A percentile compares a stretch with the other conserved stretches of the same genome.
Conservation (phyloP, 2,329 filamentous ascomycete species). For the Aureobasidium leucospermi region DNA sequence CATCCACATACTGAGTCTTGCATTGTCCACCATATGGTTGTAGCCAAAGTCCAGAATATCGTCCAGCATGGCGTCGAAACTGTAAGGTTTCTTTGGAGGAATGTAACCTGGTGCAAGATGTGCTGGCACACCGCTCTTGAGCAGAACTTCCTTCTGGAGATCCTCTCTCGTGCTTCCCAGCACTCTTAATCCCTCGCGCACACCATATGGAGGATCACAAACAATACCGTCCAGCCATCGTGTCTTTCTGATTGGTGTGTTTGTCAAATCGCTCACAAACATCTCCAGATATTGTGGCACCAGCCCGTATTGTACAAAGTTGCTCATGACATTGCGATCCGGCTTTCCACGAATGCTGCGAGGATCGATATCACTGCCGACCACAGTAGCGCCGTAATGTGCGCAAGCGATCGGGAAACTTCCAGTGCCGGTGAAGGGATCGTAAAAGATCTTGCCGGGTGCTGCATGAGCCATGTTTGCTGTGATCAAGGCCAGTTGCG, state of each 20-base stretch:
- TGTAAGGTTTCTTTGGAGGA: constrained; percentile 85
- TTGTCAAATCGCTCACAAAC: constrained; percentile 34
- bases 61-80: constrained; percentile 81
- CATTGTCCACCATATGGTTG: constrained; percentile 66
- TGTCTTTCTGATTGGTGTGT: constrained; percentile 31
- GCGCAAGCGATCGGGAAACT: constrained; percentile 86
- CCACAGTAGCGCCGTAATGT: constrained; percentile 76
- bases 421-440: constrained; percentile 92
- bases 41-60: constrained; percentile 82
- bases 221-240: constrained; percentile 79
- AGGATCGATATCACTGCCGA: constrained; percentile 91
- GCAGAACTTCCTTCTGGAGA: constrained; percentile 44
- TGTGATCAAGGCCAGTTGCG: constrained; percentile 82
- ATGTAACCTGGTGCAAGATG: constrained; percentile 69
- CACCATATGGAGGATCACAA: constrained; percentile 93
- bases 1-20: constrained; percentile 69
- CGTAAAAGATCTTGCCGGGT: constrained; percentile 81
- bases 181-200: constrained; percentile 84
- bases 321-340: constrained; percentile 51
- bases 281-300: constrained; percentile 48
- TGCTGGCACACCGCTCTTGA: constrained; percentile 62
- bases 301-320: constrained; percentile 75
- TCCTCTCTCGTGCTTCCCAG: constrained; percentile 63
- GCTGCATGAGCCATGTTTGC: constrained; percentile 81
- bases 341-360: constrained; percentile 69